Percentiles rank a stretch among this genome's conserved stretches.
Evolutionary conservation across 2,329 filamentous ascomycete genomes (phyloP).

Genomic region (Penicillium sp.): DNA sequence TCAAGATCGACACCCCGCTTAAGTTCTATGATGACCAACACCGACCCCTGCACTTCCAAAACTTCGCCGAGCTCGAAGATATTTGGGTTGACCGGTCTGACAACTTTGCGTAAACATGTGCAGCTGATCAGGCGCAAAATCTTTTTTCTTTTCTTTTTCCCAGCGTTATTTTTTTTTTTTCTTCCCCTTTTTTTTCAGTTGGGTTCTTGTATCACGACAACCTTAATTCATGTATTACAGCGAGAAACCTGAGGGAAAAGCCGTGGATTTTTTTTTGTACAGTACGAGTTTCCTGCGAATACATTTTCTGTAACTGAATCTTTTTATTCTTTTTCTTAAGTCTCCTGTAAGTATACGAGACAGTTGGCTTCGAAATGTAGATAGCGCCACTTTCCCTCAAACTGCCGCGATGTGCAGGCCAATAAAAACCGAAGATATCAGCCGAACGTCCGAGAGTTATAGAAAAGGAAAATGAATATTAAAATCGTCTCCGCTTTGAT

Average conservation of each 20-base stretch:
- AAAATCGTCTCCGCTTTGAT: slow-evolving; percentile 1
- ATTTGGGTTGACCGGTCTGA: slow-evolving; percentile 91
- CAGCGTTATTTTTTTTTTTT: slow-evolving; percentile 14
- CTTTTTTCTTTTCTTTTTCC: slow-evolving; percentile 5
- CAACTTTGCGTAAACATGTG: slow-evolving; percentile 72
- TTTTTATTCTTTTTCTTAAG: not conserved
- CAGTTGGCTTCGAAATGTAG: slow-evolving; percentile 11
- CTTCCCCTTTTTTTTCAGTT: slow-evolving; percentile 11
- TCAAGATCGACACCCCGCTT: slow-evolving; percentile 88
- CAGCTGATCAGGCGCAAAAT: slow-evolving; percentile 19
- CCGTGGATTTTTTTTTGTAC: slow-evolving; percentile 3
- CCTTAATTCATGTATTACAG: slow-evolving; percentile 25
- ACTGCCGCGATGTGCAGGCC: slow-evolving; percentile 1
- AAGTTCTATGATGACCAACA: slow-evolving; percentile 92
- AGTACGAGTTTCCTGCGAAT: slow-evolving; percentile 9
- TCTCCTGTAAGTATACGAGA: slow-evolving; percentile 11
- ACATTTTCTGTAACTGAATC: slow-evolving; percentile 1
- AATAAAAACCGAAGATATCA: not conserved
- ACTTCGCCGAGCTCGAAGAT: slow-evolving; percentile 95
- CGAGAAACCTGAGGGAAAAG: slow-evolving; percentile 11
- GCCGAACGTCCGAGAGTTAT: not conserved
- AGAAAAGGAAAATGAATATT: not conserved
- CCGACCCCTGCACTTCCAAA: slow-evolving; percentile 91
- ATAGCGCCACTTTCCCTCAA: not conserved
- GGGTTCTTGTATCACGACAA: slow-evolving; percentile 20